A percentile compares a stretch with the other conserved stretches of the same genome.
phyloP scores from a whole-genome alignment of 306 rosid species.

The Sechiopsis laciniata region DNA sequence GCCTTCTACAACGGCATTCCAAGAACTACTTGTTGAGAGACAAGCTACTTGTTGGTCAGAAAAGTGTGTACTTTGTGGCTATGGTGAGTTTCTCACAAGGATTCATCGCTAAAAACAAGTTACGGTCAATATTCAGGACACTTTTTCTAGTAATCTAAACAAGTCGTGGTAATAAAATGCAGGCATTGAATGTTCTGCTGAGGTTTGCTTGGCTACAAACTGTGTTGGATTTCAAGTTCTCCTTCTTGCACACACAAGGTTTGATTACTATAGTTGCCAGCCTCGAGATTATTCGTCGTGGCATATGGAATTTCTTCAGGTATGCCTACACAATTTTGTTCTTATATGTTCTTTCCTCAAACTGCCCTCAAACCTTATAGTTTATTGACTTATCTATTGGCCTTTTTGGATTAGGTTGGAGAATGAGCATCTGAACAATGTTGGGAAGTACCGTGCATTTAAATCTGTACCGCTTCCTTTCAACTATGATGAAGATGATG shows the following conservation, averaged over 20 bases:
- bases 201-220: conserved; percentile 72
- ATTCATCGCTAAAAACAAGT: neutral
- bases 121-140: neutral
- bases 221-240: conserved; percentile 34
- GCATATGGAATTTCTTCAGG: conserved; percentile 77
- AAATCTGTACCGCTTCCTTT: conserved; percentile 69
- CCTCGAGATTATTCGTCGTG: conserved; percentile 66
- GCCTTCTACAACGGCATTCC: conserved; percentile 50
- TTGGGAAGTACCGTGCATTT: conserved; percentile 72
- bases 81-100: conserved; percentile 36
- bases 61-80: conserved; percentile 47
- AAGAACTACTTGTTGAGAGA: conserved; percentile 65
- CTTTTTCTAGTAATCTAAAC: neutral
- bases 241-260: conserved; percentile 41
- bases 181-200: conserved; percentile 58
- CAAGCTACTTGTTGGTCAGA: conserved; percentile 48
- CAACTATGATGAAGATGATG: conserved; percentile 58
- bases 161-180: conserved; percentile 18
- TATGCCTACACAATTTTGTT: conserved; percentile 1
- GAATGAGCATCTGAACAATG: conserved; percentile 76
- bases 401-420: conserved; percentile 40
- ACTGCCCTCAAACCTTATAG: neutral
- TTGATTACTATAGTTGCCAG: conserved; percentile 38
- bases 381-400: too few species aligned
- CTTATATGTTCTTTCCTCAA: neutral